These are phyloP conservation scores for Penicillium sumatraense DNA, from an alignment of 2,329 filamentous ascomycete genomes.

Conservation along the genomic window DNA sequence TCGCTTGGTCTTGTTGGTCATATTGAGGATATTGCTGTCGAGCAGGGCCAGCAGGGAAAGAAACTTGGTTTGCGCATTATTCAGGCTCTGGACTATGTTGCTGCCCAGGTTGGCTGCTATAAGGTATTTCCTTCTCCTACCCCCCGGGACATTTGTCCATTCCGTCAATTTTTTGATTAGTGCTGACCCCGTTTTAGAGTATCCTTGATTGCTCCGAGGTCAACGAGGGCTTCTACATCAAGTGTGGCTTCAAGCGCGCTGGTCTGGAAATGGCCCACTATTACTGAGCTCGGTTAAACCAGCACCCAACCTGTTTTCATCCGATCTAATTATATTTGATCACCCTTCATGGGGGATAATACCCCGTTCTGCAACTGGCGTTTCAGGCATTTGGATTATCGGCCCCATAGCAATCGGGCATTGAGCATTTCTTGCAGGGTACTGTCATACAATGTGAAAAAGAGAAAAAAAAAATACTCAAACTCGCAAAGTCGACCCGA, in stretches of 20 bases:
- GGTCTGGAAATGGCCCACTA: constrained; percentile 98
- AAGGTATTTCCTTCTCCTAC: constrained; percentile 58
- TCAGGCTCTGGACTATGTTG: constrained; percentile 87
- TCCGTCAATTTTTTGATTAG: neutral
- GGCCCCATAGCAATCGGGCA: constrained; percentile 1
- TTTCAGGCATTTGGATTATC: constrained; percentile 18
- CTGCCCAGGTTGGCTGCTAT: constrained; percentile 89
- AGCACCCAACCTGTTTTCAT: neutral
- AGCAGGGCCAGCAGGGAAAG: constrained; percentile 95
- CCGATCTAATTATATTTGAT: neutral
- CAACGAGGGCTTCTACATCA: constrained; percentile 97
- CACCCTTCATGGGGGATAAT: constrained; percentile 7
- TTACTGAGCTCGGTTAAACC: constrained; percentile 55
- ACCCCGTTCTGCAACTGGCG: constrained; percentile 12
- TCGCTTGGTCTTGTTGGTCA: constrained; percentile 71
- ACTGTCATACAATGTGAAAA: constrained; percentile 9
- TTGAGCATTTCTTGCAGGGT: constrained; percentile 7
- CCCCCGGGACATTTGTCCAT: neutral
- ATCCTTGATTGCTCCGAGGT: constrained; percentile 96
- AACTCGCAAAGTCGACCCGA: too few relatives aligned
- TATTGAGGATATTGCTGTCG: constrained; percentile 96
- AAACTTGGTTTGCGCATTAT: constrained; percentile 92
- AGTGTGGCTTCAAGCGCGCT: constrained; percentile 91
- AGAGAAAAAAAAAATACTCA: neutral
- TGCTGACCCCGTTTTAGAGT: constrained; percentile 57